Base-by-base conservation (phyloP, 148 eudicot genomes). In the Polygonum maritimum region DNA sequence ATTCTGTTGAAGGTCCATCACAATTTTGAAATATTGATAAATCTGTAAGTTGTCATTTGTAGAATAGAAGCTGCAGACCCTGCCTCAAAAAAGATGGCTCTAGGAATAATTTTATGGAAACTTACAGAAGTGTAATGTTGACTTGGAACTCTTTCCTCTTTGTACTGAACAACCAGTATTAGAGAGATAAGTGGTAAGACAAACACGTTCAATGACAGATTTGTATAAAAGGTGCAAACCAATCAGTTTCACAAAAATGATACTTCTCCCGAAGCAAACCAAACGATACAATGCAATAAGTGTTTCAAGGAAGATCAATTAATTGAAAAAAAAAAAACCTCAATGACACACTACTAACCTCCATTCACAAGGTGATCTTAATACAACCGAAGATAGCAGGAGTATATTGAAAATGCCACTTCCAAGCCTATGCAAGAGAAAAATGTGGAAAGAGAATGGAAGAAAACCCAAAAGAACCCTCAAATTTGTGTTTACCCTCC, bases 401-500 rank as follows among this genome's bases (percentile, higher is more conserved):
- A 62, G 39, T 58, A 22, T 62, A 33, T 62, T 35, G 60, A 11
- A 62, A 62, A 62, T 11, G 69, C 69, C 38, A 38, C 69, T 62
- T 62, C 69, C 69, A 62, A 62, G 16, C 69, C 69, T 26, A 26
- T 62, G 15, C 69, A 26, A 26, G 38, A 26, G 38, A 62, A 62
- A 62, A 62, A 10, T 62, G 69, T 62, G 69, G 69, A 62, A 57
- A 62, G 69, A 13, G 6, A 62, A 26, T 62, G 69, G 38, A 62
- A 54, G 57, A 57, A 57, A 57, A 22, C 65, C 33, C 40, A 13
- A 67, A 67, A 16, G 71, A 45, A 67, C 13, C 44, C 71, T 38
- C 44, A 3, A 67, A 41, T 36, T 67, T 67, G 45, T 67, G 16
- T 35, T 90, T 84, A 95, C 60, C 82, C 98, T 73, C 96, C 99